Evolutionary conservation across 2,329 filamentous ascomycete species (phyloP), one percentile per base, ranked within the genome.

Genomic region (Curvularia sp.): DNA sequence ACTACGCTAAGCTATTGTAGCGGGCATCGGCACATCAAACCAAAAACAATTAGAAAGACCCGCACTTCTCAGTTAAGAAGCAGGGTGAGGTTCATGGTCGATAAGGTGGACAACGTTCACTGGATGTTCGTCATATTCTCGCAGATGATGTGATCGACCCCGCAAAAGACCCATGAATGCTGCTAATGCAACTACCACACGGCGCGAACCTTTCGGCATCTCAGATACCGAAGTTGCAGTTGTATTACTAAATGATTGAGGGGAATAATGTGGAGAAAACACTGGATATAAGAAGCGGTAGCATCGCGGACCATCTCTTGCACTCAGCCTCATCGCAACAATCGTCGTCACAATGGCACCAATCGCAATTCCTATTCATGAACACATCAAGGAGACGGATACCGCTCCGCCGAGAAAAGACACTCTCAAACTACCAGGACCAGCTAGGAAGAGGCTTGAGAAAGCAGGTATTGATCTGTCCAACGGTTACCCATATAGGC

Each of bases 391-490:
- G 51, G 63, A 67, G 33, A 83, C 83, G 39, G 89, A 92, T 70
- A 84, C 87, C 13, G 84, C 83, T 6, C 77, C 84, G 59, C 89
- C 84, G 0, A 82, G 77, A 61, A 91, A 90, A 67, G 88, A 91
- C 69, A 87, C 78, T 0, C 80, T 92, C 0, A 82, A 81, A 0
- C 79, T 92, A 6, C 89, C 89, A 2, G 81, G 81, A 9, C 66
- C 84, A 1, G 79, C 88, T 1, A 81, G 82, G 1, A 78, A 82
- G 49, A 83, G 89, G 4, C 80, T 92, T 0, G 84, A 86, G 64
- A 90, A 89, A 61, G 88, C 87, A 0, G 88, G 87, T 1, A 83
- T 92, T 53, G 88, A 92, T 69, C 80, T 92, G 2, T 89, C 87
- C 0, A 78, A 85, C 0, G 89, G 89, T 0, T 92, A 92, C 63